These are phyloP conservation scores for Erysimum cheiri DNA, from an alignment of 441 rosid genomes.

Conservation along the genomic window DNA sequence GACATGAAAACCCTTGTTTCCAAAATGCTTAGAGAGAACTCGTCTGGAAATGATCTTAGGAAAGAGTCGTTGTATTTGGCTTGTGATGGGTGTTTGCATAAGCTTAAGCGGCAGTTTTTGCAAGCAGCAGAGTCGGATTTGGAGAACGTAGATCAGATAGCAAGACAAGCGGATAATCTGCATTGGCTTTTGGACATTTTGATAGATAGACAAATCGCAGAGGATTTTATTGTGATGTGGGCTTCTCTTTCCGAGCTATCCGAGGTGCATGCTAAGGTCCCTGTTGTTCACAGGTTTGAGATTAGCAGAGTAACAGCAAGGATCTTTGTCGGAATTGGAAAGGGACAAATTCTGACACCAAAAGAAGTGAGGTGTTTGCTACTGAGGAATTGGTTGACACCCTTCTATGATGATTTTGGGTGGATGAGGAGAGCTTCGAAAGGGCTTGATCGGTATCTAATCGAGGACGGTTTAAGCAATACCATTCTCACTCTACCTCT, in stretches of 20 bases:
- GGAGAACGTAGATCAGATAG: slow-evolving; percentile 70
- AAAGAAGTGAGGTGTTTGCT: slow-evolving; percentile 79
- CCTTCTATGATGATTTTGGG: slow-evolving; percentile 89
- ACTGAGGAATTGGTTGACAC: slow-evolving; percentile 87
- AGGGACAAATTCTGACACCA: slow-evolving; percentile 81
- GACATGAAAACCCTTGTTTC: slow-evolving; percentile 95
- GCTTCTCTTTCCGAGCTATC: slow-evolving; percentile 85
- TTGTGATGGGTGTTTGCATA: slow-evolving; percentile 81
- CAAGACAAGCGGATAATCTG: slow-evolving; percentile 89
- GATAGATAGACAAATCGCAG: slow-evolving; percentile 91
- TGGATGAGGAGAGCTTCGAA: slow-evolving; percentile 96
- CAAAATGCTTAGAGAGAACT: slow-evolving; percentile 94
- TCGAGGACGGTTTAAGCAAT: slow-evolving; percentile 93
- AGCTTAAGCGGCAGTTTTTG: slow-evolving; percentile 64
- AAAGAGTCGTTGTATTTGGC: slow-evolving; percentile 91
- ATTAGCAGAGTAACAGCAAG: slow-evolving; percentile 88
- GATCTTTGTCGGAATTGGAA: slow-evolving; percentile 89
- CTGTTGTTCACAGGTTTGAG: slow-evolving; percentile 85
- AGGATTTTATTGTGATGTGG: slow-evolving; percentile 85
- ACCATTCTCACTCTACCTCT: slow-evolving; percentile 91
- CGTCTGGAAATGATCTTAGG: slow-evolving; percentile 82
- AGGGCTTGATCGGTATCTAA: slow-evolving; percentile 83
- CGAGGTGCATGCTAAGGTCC: slow-evolving; percentile 71
- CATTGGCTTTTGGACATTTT: slow-evolving; percentile 93
- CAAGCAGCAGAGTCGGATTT: slow-evolving; percentile 70